Conservation (phyloP, 23 red algal genomes). For the Cyanidiococcus yangmingshanensis region DNA sequence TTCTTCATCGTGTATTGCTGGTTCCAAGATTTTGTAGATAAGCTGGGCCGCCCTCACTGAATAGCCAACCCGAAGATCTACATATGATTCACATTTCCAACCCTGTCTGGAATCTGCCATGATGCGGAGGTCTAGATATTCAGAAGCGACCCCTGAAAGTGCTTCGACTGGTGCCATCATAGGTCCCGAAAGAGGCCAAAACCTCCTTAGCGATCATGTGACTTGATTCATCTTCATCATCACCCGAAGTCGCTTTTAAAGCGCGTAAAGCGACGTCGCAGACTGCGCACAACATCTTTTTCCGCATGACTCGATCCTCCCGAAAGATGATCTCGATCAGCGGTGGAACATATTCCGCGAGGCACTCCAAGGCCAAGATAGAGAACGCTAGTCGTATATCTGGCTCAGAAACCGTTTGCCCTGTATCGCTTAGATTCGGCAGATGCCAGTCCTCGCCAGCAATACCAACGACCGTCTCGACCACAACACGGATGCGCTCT, state of each 20-base stretch:
- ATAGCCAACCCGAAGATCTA: not conserved
- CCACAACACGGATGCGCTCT: not conserved
- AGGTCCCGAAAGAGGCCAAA: too few relatives aligned
- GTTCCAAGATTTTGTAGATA: not conserved
- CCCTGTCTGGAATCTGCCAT: not conserved
- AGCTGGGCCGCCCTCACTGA: not conserved
- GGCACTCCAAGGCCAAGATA: not conserved
- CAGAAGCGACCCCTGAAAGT: too few relatives aligned
- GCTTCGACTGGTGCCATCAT: too few relatives aligned
- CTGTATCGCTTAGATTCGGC: not conserved
- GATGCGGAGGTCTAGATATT: not conserved
- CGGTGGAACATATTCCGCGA: not conserved
- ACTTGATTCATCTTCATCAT: too few relatives aligned
- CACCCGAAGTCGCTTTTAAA: not conserved
- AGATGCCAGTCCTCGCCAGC: not conserved
- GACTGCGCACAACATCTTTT: not conserved
- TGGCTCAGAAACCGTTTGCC: not conserved
- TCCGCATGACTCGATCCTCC: not conserved
- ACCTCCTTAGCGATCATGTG: too few relatives aligned
- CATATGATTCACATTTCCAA: not conserved
- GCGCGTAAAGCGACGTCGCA: not conserved
- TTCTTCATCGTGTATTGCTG: not conserved
- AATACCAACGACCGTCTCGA: not conserved
- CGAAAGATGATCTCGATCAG: not conserved
- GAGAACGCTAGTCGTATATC: not conserved